Evolutionary conservation across 371 early-diverging fungal genomes (phyloP).

Genomic region (Mucor mucedo): DNA sequence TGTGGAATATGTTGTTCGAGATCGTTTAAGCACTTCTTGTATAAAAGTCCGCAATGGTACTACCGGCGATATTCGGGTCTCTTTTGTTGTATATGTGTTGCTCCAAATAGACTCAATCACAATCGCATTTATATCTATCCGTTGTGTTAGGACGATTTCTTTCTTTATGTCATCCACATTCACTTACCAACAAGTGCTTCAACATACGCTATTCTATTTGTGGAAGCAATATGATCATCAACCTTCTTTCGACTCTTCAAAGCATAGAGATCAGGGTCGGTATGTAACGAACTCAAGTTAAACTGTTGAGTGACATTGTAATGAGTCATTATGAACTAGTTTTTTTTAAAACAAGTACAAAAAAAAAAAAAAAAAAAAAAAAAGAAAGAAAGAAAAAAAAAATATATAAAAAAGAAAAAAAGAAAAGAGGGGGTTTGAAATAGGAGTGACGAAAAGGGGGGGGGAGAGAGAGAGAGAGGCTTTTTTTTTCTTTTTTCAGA

Average conservation of each 20-base stretch:
- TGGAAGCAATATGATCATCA: conserved; percentile 17
- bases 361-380: conserved; percentile 8
- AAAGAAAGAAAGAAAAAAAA: conserved; percentile 12
- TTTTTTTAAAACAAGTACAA: neutral
- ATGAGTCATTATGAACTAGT: conserved; percentile 7
- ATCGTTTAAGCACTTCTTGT: conserved; percentile 77
- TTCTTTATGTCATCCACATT: neutral
- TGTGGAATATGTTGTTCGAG: conserved; percentile 80
- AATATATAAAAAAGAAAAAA: conserved; percentile 13
- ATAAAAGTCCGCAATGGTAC: conserved; percentile 75
- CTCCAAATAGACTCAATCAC: conserved; percentile 69
- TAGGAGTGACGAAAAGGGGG: conserved; percentile 9
- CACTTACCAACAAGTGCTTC: conserved; percentile 58
- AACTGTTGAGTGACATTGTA: conserved; percentile 2
- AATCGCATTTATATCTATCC: conserved; percentile 60
- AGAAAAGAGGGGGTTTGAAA: conserved; percentile 15
- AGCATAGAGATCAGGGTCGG: conserved; percentile 48
- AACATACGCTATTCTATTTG: conserved; percentile 49
- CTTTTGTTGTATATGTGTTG: conserved; percentile 26
- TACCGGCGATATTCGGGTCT: conserved; percentile 48
- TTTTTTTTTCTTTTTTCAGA: neutral
- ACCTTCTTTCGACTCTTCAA: conserved; percentile 23
- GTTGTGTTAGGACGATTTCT: neutral
- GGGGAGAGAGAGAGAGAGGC: conserved; percentile 3
- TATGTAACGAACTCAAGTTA: conserved; percentile 25